Base-by-base conservation (phyloP, 306 rosid genomes). In the Acacia melanoxylon region DNA sequence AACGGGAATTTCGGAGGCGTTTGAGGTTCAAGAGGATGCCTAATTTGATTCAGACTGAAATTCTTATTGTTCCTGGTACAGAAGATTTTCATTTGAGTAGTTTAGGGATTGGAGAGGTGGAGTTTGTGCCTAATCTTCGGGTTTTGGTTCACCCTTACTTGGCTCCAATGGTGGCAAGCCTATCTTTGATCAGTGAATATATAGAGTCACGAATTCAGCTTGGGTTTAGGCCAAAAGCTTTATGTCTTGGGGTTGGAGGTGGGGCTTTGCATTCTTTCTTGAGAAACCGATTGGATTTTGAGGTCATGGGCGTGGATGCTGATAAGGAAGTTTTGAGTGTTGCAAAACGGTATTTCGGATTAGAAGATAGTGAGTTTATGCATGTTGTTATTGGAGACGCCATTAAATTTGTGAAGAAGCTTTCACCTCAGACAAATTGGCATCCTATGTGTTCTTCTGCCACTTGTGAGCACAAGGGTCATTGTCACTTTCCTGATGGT, bases 201-300 rank as follows among this genome's bases (percentile, higher is more conserved):
- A 44, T 93, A 11, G 92, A 87, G 42, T 78, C 72, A 45, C 78
- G 20, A 67, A 78, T 90, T 81, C 88, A 20, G 65, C 80, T 56
- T 67, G 94, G 97, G 78, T 48, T 72, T 66, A 87, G 76, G 71
- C 93, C 97, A 0, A 89, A 86, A 78, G 95, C 92, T 75, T 86
- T 95, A 75, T 95, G 98, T 87, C 80, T 93, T 49, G 98, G 98
- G 66, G 92, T 95, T 82, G 98, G 98, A 16, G 98, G 98, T 54
- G 97, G 97, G 70, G 97, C 98, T 76, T 82, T 95, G 87, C 83
- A 85, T 10, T 41, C 89, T 24, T 95, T 95, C 83, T 84, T 91
- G 56, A 86, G 74, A 80, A 76, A 78, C 70, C 89, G 86, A 59
- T 82, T 95, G 89, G 88, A 80, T 62, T 95, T 95, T 78, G 89